phyloP scores from a whole-genome alignment of 2,329 filamentous ascomycete genomes.

The Aspergillus texensis region DNA sequence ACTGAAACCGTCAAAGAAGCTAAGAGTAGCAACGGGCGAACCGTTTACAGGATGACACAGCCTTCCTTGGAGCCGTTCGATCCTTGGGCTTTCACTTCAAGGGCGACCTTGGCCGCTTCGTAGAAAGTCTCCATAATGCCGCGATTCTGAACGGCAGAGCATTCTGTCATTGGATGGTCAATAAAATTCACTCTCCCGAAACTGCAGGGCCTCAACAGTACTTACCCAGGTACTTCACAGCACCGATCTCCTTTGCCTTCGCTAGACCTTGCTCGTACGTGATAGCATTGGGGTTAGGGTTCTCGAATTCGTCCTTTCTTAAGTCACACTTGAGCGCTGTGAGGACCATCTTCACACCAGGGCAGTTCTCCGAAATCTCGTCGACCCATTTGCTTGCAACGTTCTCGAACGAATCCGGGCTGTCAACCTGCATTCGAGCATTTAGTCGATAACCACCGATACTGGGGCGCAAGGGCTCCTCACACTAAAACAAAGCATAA shows the following conservation, averaged over 20 bases:
- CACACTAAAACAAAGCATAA: conserved; percentile 97
- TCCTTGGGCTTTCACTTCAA: conserved; percentile 54
- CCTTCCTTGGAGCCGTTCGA: conserved; percentile 34
- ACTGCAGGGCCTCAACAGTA: conserved; percentile 18
- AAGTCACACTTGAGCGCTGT: conserved; percentile 97
- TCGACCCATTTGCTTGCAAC: conserved; percentile 98
- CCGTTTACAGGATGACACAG: conserved; percentile 40
- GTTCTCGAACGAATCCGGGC: conserved; percentile 94
- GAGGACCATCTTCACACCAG: conserved; percentile 89
- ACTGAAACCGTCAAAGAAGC: conserved; percentile 5
- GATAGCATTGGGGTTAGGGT: conserved; percentile 68
- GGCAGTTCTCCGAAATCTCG: conserved; percentile 97
- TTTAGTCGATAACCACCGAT: neutral
- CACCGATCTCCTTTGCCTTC: conserved; percentile 87
- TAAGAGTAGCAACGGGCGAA: neutral
- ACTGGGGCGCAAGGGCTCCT: conserved; percentile 18
- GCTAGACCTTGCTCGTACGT: conserved; percentile 89
- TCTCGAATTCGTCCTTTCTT: conserved; percentile 74
- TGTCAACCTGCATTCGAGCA: conserved; percentile 66
- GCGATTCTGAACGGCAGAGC: conserved; percentile 96
- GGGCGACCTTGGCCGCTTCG: conserved; percentile 90
- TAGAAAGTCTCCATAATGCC: conserved; percentile 99
- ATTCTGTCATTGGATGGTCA: conserved; percentile 63
- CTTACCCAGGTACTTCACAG: conserved; percentile 81
- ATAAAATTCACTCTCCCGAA: neutral